Evolutionary conservation across 768 basidiomycete species (phyloP), one percentile per base, ranked within the genome.

Genomic region (Pisolithus orientalis): DNA sequence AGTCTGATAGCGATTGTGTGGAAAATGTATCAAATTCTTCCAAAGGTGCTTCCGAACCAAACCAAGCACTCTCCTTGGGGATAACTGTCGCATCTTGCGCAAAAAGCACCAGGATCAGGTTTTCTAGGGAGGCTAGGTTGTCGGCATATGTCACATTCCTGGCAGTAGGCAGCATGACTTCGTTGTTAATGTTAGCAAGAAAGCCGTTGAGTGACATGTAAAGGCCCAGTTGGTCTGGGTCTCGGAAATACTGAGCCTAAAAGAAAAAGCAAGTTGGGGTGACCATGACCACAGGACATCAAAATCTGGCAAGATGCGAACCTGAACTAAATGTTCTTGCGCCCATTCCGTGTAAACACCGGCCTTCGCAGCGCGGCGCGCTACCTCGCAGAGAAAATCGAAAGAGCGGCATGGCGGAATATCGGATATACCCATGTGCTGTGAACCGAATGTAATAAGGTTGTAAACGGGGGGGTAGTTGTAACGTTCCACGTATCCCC

Each of bases 181-280:
- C 91, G 61, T 90, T 91, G 71, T 94, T 94, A 67, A 94, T 82
- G 13, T 75, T 74, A 0, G 87, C 68, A 21, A 94, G 74, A 70
- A 92, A 94, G 45, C 71, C 72, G 64, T 83, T 87, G 2, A 78
- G 65, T 2, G 66, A 58, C 37, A 87, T 74, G 60, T 92, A 93
- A 1, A 66, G 62, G 5, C 72, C 71, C 29, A 87, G 67, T 39
- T 80, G 80, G 14, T 64, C 65, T 8, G 86, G 82, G 67, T 94
- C 90, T 24, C 91, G 83, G 69, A 75, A 94, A 62, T 93, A 94
- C 63, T 94, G 91, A 1, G 91, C 91, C 87, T 92, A 57, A 14
- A 10, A 1, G 43, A n/a, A 8, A 37, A 16, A 38, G 31, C 32
- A 28, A 38, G 28, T 28, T 40, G 38, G 11, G 37, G 37, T 56